Base-by-base conservation (phyloP, 306 rosid species). In the Quercus robur region DNA sequence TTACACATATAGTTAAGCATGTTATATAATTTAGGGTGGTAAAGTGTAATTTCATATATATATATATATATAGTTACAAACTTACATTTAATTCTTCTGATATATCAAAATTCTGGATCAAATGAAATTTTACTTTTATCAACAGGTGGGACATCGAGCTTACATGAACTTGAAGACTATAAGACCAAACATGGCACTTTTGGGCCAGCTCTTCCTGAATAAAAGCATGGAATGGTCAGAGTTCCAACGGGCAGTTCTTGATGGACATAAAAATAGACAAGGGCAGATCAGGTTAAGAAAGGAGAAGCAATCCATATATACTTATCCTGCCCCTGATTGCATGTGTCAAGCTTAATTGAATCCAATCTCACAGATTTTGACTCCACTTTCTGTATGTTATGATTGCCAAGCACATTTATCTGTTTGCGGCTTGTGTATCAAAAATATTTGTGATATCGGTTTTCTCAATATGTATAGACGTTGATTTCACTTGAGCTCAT, bases 291-390 rank as follows among this genome's bases (percentile, higher is more conserved):
- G 98, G 85, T 75, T 90, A 51, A 91, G 99, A 82, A 95, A 88
- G 86, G 89, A 91, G 26, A 95, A 93, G 87, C 98, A 95, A 75
- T 95, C 99, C 54, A 89, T 95, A 57, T 93, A 95, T 78, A 93
- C 98, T 1, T 95, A 95, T 44, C 99, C 99, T 33, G 88, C 90
- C 78, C 98, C 98, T 38, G 97, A 95, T 81, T 95, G 99, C 93
- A 94, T 91, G 94, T 95, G 98, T 86, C 93, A 85, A 73, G 87
- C 89, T 81, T 91, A 54, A 82, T 51, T 71, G 49, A 33, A 33
- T 1, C 71, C 25, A 33, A 33, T 17, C 14, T 33, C 46, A 44
- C 35, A 62, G 68, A 5, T 62, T 62, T 11, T 12, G 1, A 25
- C 35, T 25, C 1, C 7, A 4, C 10, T 13, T 18, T 18, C n/a